phyloP scores from a whole-genome alignment of 805 yeast species.

The Jamesozyma rosinii region DNA sequence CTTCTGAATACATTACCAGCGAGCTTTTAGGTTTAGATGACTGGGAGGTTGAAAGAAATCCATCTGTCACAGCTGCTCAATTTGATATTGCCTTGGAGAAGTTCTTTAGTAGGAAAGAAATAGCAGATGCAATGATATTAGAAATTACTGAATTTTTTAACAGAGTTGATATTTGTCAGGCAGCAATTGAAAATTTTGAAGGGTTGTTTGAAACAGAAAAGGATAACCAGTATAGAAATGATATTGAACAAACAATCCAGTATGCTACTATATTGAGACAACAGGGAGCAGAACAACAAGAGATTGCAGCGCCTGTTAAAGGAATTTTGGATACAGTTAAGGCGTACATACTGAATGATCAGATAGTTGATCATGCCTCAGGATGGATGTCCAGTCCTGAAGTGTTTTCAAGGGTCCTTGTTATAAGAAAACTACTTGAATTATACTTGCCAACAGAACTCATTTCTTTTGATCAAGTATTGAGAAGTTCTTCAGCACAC shows the following conservation, averaged over 20 bases:
- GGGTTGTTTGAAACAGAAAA: slow-evolving; percentile 59
- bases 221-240: slow-evolving; percentile 55
- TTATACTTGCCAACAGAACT: not conserved
- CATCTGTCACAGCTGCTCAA: not conserved
- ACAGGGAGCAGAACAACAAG: not conserved
- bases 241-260: slow-evolving; percentile 27
- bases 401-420: slow-evolving; percentile 14
- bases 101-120: not conserved
- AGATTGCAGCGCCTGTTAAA: slow-evolving; percentile 3
- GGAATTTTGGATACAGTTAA: not conserved
- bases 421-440: slow-evolving; percentile 5
- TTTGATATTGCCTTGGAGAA: not conserved
- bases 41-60: not conserved
- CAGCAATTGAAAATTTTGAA: slow-evolving; percentile 18
- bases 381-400: slow-evolving; percentile 25
- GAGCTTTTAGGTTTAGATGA: slow-evolving; percentile 5
- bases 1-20: slow-evolving; percentile 37
- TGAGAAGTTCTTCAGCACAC: not conserved
- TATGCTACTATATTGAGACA: slow-evolving; percentile 11
- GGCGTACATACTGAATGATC: slow-evolving; percentile 1
- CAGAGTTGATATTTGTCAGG: slow-evolving; percentile 12
- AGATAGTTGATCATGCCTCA: slow-evolving; percentile 12
- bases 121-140: not conserved
- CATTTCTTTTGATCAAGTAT: not conserved
- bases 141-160: slow-evolving; percentile 6